A percentile compares a stretch with the other conserved stretches of the same genome.
Conservation (phyloP, 805 yeast genomes). For the Nakazawaea siamensis region DNA sequence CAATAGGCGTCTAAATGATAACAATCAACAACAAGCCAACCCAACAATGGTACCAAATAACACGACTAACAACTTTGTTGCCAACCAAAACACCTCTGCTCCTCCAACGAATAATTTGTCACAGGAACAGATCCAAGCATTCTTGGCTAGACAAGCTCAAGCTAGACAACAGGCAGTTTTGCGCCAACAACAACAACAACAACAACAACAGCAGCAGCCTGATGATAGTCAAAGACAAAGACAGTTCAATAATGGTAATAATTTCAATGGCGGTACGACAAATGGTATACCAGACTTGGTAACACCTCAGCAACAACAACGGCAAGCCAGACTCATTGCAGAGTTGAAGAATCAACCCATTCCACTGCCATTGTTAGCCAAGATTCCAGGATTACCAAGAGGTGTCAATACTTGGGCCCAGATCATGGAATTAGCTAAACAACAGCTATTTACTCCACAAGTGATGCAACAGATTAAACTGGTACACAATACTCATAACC, state of each 20-base stretch:
- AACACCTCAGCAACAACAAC: constrained; percentile 12
- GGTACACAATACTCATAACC: constrained; percentile 61
- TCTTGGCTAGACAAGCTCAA: constrained; percentile 11
- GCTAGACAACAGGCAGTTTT: constrained; percentile 10
- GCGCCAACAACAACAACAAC: constrained; percentile 19
- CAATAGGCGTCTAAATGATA: constrained; percentile 17
- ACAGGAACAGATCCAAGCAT: constrained; percentile 13
- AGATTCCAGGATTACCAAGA: constrained; percentile 71
- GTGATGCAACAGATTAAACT: constrained; percentile 54
- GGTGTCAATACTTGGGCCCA: constrained; percentile 78
- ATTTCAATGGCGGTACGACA: constrained; percentile 8
- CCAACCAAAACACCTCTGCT: constrained; percentile 1
- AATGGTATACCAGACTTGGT: constrained; percentile 10
- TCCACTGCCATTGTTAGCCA: constrained; percentile 56
- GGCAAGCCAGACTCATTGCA: constrained; percentile 13
- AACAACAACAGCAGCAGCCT: constrained; percentile 17
- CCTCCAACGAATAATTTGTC: constrained; percentile 16
- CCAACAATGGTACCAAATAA: constrained; percentile 14
- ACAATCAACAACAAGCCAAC: no score
- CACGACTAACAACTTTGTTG: no score
- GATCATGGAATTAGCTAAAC: constrained; percentile 54
- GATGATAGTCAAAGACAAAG: constrained; percentile 13
- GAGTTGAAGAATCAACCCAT: constrained; percentile 61
- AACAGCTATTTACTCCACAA: constrained; percentile 49
- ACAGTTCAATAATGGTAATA: constrained; percentile 7